These are phyloP conservation scores for Protomyces gravidus DNA, from an alignment of 1,139 yeast species.

Conservation along the genomic window DNA sequence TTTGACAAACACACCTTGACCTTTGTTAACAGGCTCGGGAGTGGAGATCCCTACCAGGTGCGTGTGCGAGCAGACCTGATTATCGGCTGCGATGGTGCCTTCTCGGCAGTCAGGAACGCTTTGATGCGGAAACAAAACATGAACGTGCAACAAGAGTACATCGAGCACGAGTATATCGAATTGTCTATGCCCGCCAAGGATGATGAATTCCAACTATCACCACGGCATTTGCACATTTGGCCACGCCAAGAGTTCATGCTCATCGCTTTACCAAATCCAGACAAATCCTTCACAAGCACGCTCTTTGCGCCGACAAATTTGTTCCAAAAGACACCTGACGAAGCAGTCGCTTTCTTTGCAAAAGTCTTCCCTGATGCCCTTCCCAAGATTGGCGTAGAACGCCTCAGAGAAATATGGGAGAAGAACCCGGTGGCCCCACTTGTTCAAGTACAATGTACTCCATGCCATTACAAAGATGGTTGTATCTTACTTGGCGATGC, in stretches of 20 bases:
- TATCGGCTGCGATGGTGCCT: conserved; percentile 85
- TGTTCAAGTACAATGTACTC: conserved; percentile 49
- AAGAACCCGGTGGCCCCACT: conserved; percentile 71
- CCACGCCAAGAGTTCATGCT: conserved; percentile 83
- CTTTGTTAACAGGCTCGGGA: background rate
- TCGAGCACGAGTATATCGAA: conserved; percentile 81
- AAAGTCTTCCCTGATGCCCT: conserved; percentile 70
- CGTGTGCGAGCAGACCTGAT: conserved; percentile 50
- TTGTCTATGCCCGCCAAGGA: conserved; percentile 55
- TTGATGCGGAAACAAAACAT: conserved; percentile 53
- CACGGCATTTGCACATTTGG: conserved; percentile 88
- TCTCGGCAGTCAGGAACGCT: conserved; percentile 66
- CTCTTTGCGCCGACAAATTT: conserved; percentile 79
- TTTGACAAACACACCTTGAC: conserved; percentile 34
- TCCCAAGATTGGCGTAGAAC: conserved; percentile 58
- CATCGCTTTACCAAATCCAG: conserved; percentile 72
- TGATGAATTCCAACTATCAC: conserved; percentile 45
- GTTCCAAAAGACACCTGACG: conserved; percentile 47
- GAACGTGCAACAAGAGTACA: conserved; percentile 70
- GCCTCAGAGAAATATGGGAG: conserved; percentile 51
- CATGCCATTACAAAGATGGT: conserved; percentile 63
- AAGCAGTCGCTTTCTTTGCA: conserved; percentile 54
- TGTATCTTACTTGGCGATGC: conserved; percentile 83
- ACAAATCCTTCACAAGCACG: conserved; percentile 71
- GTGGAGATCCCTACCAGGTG: conserved; percentile 1